Conservation (phyloP, 2,329 filamentous ascomycete species). For the Neurospora crassa region DNA sequence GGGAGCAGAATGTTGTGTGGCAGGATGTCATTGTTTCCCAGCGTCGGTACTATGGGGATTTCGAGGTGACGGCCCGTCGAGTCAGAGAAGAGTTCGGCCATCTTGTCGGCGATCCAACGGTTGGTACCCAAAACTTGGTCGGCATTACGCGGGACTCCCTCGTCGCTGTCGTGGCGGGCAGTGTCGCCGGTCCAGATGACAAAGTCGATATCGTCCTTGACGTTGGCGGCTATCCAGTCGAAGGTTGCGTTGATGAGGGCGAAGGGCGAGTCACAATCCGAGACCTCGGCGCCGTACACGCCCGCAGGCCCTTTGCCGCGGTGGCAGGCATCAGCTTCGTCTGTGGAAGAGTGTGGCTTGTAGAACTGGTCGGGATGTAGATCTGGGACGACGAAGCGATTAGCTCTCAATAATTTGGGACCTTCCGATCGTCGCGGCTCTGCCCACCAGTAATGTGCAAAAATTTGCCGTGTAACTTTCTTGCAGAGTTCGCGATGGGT, state of each 20-base stretch:
- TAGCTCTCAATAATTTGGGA: neutral
- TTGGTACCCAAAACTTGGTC: conserved; percentile 74
- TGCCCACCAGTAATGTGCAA: conserved; percentile 73
- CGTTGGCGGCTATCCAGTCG: conserved; percentile 70
- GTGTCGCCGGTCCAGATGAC: conserved; percentile 90
- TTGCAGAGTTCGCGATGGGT: conserved; percentile 13
- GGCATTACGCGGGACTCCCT: conserved; percentile 63
- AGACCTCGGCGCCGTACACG: conserved; percentile 73
- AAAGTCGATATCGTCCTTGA: conserved; percentile 76
- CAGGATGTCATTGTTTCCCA: conserved; percentile 96
- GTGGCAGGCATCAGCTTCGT: conserved; percentile 65
- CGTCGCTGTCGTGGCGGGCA: conserved; percentile 81
- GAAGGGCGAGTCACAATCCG: conserved; percentile 79
- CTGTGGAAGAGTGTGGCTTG: conserved; percentile 64
- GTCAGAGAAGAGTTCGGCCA: conserved; percentile 62
- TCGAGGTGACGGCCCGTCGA: conserved; percentile 46
- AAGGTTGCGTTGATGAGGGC: conserved; percentile 81
- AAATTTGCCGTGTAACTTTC: conserved; percentile 62
- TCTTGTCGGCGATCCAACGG: conserved; percentile 62
- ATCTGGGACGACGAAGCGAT: conserved; percentile 44
- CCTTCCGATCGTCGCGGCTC: conserved; percentile 9
- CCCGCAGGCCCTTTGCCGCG: conserved; percentile 67
- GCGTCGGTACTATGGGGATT: conserved; percentile 78
- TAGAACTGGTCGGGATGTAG: conserved; percentile 89
- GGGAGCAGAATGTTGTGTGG: conserved; percentile 87